Evolutionary conservation across 768 basidiomycete species (phyloP), one percentile per base, ranked within the genome.

Genomic region (Mycena vulgaris): DNA sequence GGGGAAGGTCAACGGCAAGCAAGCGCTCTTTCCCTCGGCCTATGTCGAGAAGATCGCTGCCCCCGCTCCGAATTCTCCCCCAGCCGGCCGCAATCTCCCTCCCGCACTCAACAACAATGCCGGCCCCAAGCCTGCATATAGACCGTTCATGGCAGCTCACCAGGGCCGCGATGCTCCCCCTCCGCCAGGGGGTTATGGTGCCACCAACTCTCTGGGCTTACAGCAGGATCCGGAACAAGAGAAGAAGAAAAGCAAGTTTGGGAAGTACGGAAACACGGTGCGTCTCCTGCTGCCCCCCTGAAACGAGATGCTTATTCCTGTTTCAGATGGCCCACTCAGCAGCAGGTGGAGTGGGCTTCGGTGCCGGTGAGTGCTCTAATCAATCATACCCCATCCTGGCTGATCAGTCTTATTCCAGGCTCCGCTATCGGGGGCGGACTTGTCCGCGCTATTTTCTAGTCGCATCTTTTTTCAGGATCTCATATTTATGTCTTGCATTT

Each of bases 1-100:
- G 10, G 95, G 95, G 30, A 84, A 80, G 68, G 75, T 86, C 64
- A 86, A 90, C 37, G 91, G 90, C 28, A 85, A 82, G 66, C 62
- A 73, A 27, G 71, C 92, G 5, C 85, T 96, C 40, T 94, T 96
- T 84, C 95, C 95, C 0, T 87, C 92, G 16, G 89, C 88, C 71
- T 88, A 94, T 62, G 92, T 94, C 45, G 89, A 94, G 81, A 90
- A 87, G 75, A 73, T 84, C 55, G 40, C 76, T 16, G 35, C 75
- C 48, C 31, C 68, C 27, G 35, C 73, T 40, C 28, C 68, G 31
- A 39, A 47, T 42, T 39, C 73, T 45, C 68, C 76, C 19, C 51
- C 69, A 17, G 71, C 68, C 19, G 71, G 58, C 7, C 75, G 74
- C 19, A 73, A 73, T 37, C 31, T 76, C 3, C 73, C 77, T n/a